Base-by-base conservation (phyloP, 371 early-diverging fungal species). In the Mucor mucedo region DNA sequence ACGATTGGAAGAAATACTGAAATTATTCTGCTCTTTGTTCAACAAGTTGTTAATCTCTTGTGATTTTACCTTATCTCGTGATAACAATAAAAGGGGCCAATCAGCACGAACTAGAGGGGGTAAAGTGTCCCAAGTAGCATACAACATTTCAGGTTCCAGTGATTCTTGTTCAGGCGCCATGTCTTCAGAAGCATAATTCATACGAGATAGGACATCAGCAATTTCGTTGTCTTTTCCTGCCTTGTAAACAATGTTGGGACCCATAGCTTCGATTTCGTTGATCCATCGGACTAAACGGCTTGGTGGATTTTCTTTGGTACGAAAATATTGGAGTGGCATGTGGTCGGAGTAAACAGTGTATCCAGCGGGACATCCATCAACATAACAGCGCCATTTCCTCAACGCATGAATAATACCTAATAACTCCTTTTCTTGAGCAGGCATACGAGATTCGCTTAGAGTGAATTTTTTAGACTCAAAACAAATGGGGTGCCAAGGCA, bases 401-500 rank as follows among this genome's bases (percentile, higher is more conserved):
- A 80, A 58, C 0, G 74, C 75, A 53, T 71, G 68, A 0, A 78
- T 21, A 3, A 77, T 75, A 30, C 69, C 77, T 1, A 73, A 56
- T 2, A 80, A 44, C 60, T 77, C 80, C 6, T 68, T 60, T 42
- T 78, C 72, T 57, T 77, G 73, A 0, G 73, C 69, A 1, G 72
- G 72, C 33, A 77, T 76, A 11, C 62, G 53, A 13, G 52, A 21
- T 60, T 79, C 76, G 14, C 65, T 72, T 2, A 38, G 7, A 7
- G 60, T 55, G 0, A 79, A 55, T 33, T 75, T 73, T 49, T 73
- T 61, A 2, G 76, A 79, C n/a, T 77, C 71, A 42, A 64, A 84
- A 0, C 76, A 69, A 0, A 80, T 61, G 2, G 73, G 76, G 0
- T 67, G 60, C 60, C 63, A 68, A 0, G 35, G 6, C 7, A 16